Evolutionary conservation across 805 yeast species (phyloP).

Genomic region (Starmerella riodocensis): DNA sequence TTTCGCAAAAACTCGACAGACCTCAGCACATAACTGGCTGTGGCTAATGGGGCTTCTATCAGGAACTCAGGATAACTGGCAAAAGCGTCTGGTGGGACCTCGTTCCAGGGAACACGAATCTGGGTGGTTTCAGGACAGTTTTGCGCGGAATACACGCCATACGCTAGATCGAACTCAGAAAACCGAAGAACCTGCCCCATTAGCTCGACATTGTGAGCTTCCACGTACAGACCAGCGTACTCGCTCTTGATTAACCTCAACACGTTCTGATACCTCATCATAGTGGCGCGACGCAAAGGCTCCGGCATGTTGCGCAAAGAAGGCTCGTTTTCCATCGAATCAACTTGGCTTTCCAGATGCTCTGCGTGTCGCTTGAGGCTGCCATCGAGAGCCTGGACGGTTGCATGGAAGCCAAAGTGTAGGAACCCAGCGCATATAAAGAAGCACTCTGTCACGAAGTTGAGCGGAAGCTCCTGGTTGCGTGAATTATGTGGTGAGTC

Average conservation of each 20-base stretch:
- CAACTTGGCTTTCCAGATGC: constrained; percentile 26
- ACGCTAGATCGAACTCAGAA: constrained; percentile 60
- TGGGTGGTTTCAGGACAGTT: constrained; percentile 23
- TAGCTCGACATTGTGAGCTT: constrained; percentile 42
- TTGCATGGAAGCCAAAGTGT: constrained; percentile 83
- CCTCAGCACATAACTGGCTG: constrained; percentile 41
- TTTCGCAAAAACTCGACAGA: constrained; percentile 9
- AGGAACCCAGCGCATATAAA: constrained; percentile 63
- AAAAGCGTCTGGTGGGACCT: constrained; percentile 58
- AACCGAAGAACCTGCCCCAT: constrained; percentile 65
- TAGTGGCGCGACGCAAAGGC: neutral
- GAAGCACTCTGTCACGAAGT: constrained; percentile 87
- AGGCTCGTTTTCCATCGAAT: constrained; percentile 6
- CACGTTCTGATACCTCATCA: neutral
- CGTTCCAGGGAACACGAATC: constrained; percentile 18
- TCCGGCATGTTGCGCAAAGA: neutral
- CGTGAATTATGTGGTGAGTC: constrained; percentile 38
- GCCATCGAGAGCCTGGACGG: constrained; percentile 41
- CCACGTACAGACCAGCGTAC: constrained; percentile 44
- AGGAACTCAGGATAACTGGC: constrained; percentile 74
- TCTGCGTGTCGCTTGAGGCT: constrained; percentile 36
- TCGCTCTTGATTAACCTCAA: constrained; percentile 7
- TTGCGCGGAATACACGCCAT: constrained; percentile 37
- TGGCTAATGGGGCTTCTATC: constrained; percentile 68
- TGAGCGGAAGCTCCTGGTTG: constrained; percentile 35